Evolutionary conservation across 352 stramenopile species (phyloP).

Genomic region (Thraustochytrium striatum): DNA sequence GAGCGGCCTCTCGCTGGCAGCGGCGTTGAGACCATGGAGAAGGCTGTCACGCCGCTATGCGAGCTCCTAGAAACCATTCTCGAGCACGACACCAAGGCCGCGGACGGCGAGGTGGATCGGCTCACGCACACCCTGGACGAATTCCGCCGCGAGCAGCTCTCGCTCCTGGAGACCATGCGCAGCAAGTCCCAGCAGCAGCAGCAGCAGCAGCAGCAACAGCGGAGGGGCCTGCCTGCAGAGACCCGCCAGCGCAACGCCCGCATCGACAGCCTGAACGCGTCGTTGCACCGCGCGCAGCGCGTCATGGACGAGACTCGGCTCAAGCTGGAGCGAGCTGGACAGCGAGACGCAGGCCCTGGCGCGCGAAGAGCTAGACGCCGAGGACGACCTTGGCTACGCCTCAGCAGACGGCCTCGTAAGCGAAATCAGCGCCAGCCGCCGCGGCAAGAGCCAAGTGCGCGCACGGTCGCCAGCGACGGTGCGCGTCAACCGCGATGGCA

Average conservation of each 20-base stretch:
- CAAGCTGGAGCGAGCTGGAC: background rate
- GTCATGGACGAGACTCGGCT: constrained; percentile 11
- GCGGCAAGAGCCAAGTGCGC: background rate
- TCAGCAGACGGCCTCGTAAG: background rate
- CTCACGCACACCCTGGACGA: background rate
- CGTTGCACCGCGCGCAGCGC: background rate
- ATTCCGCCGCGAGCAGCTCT: background rate
- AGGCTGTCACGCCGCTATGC: constrained; percentile 5
- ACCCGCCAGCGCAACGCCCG: background rate
- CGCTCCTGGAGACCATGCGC: background rate
- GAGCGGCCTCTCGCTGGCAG: background rate
- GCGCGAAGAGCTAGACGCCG: background rate
- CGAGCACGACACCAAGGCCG: background rate
- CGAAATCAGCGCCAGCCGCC: background rate
- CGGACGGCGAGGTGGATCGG: background rate
- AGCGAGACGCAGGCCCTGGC: background rate
- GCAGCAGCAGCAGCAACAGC: background rate
- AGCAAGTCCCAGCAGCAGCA: background rate
- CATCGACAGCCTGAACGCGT: constrained; percentile 18
- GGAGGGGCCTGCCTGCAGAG: background rate
- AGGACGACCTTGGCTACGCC: background rate
- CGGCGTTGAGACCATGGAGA: background rate
- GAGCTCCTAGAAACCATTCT: constrained; percentile 29
- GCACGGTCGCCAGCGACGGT: background rate
- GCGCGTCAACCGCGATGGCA: background rate